Conservation (phyloP, 176 grass and related monocot species). For the Thalia dealbata region DNA sequence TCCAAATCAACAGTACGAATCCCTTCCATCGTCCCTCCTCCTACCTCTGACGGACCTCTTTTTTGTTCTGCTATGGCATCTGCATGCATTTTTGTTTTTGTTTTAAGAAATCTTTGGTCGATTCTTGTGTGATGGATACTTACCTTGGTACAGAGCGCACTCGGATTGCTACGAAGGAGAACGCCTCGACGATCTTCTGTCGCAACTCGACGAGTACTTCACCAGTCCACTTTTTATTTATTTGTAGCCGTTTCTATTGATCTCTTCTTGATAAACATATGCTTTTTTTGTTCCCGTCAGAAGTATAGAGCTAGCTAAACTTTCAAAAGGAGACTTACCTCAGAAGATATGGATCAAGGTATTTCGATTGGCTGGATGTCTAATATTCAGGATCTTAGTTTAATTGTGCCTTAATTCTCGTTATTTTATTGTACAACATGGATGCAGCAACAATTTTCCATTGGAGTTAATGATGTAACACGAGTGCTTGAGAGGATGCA, state of each 20-base stretch:
- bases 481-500: constrained; percentile 88
- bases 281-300: constrained; percentile 17
- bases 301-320: constrained; percentile 57
- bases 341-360: constrained; percentile 99
- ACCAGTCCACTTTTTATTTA: neutral
- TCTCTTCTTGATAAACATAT: neutral
- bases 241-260: constrained; percentile 8
- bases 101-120: neutral
- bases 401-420: neutral
- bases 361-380: neutral
- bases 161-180: constrained; percentile 47
- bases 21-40: too few relatives aligned
- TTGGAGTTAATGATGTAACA: constrained; percentile 85
- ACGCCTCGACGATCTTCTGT: constrained; percentile 44
- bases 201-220: constrained; percentile 45
- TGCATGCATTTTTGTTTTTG: neutral
- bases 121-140: neutral
- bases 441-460: constrained; percentile 70
- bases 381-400: neutral
- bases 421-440: neutral
- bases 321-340: constrained; percentile 48
- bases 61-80: neutral
- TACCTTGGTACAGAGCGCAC: neutral
- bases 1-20: neutral
- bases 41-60: neutral